Percentiles rank a stretch among this genome's conserved stretches.
These are phyloP conservation scores for Scheffersomyces parashehatae DNA, from an alignment of 1,139 yeast species.

Conservation along the genomic window DNA sequence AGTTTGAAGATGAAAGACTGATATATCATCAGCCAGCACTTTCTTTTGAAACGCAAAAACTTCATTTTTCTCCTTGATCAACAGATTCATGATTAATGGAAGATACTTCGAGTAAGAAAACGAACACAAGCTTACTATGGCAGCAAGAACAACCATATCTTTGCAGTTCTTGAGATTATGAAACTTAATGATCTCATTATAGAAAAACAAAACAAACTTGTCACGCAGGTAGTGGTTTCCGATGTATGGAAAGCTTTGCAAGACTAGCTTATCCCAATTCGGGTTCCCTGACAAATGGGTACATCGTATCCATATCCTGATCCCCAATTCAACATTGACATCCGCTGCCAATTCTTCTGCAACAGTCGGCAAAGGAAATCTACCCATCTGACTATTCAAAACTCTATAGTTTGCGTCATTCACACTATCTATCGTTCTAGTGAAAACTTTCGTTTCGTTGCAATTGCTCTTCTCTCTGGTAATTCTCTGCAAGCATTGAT, in stretches of 20 bases:
- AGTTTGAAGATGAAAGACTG: slow-evolving; percentile 19
- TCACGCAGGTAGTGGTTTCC: slow-evolving; percentile 43
- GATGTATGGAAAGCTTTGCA: slow-evolving; percentile 42
- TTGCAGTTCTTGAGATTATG: slow-evolving; percentile 21
- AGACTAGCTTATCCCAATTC: slow-evolving; percentile 40
- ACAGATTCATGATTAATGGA: slow-evolving; percentile 20
- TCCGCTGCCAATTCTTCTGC: slow-evolving; percentile 23
- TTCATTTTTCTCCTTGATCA: slow-evolving; percentile 18
- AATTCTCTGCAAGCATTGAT: background rate
- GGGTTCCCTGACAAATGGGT: slow-evolving; percentile 17
- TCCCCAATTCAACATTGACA: slow-evolving; percentile 25
- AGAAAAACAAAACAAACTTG: slow-evolving; percentile 31
- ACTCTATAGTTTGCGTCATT: background rate
- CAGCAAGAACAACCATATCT: slow-evolving; percentile 22
- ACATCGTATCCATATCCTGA: slow-evolving; percentile 32
- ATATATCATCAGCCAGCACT: slow-evolving; percentile 19
- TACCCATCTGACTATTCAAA: slow-evolving; percentile 34
- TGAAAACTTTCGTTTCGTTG: background rate
- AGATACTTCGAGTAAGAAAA: slow-evolving; percentile 29
- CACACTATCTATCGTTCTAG: background rate
- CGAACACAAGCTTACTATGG: slow-evolving; percentile 26
- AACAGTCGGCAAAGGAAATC: slow-evolving; percentile 32
- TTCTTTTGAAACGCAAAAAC: slow-evolving; percentile 18
- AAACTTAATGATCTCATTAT: slow-evolving; percentile 26
- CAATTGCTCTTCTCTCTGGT: background rate